Evolutionary conservation across 257 asterid genomes (phyloP), one percentile per base, ranked within the genome.

Genomic region (Paulownia fortunei): DNA sequence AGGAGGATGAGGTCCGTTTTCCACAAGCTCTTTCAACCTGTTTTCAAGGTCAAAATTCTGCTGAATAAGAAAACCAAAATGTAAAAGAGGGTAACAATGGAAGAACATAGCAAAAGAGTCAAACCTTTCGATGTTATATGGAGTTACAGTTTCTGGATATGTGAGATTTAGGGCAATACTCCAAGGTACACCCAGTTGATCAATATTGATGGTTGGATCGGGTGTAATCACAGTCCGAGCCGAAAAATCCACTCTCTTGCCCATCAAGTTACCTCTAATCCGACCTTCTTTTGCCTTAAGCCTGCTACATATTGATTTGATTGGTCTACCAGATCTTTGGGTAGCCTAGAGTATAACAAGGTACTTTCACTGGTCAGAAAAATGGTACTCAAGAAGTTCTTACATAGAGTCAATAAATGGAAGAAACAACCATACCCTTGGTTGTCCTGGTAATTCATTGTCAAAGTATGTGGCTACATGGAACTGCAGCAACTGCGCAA

Each of bases 151-250:
- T 87, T 96, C 99, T 34, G 99, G 99, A 81, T 96, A 96, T 15
- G 99, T 96, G 56, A 96, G 97, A 88, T 96, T 96, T 72, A 96
- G 82, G 19, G 99, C 99, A 84, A 96, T 96, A 87, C 98, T 96
- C 99, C 99, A 96, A 5, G 99, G 99, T 36, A 96, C 99, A 7
- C 99, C 98, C 88, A 96, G 88, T 79, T 96, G 84, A 81, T 96
- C 99, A 46, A 96, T 96, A 80, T 96, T 96, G 80, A 96, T 96
- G 27, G 98, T 96, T 41, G 99, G 99, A 81, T 96, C 99, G 5
- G 99, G 99, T 30, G 99, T 96, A 70, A 96, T 96, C 83, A 96
- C 99, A 37, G 99, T 96, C 80, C 99, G 94, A 69, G 99, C 99
- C 0, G 99, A 96, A 76, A 96, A 96, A 86, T 96, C 99, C 39